Evolutionary conservation across 768 basidiomycete species (phyloP).

Genomic region (Terana coerulea): DNA sequence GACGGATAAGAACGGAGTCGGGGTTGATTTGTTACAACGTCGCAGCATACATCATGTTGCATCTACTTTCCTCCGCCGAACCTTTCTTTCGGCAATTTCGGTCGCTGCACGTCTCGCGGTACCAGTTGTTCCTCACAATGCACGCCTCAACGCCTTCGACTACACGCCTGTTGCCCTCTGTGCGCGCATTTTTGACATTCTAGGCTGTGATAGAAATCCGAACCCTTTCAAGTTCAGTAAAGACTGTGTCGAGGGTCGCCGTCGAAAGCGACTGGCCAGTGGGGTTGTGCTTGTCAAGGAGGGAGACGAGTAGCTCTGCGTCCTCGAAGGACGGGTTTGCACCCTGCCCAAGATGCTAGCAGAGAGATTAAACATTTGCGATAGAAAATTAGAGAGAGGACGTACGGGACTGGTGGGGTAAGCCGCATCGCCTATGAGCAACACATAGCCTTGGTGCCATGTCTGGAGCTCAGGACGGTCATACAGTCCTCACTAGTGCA

Average conservation of each 20-base stretch:
- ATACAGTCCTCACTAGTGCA: slow-evolving; percentile 38
- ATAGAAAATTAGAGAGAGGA: not conserved
- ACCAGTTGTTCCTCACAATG: slow-evolving; percentile 24
- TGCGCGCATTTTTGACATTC: slow-evolving; percentile 32
- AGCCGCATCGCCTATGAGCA: slow-evolving; percentile 42
- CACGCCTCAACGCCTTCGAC: slow-evolving; percentile 29
- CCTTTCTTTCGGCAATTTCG: no score
- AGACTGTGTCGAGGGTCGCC: slow-evolving; percentile 27
- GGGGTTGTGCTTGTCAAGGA: slow-evolving; percentile 31
- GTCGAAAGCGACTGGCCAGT: slow-evolving; percentile 15
- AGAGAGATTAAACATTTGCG: not conserved
- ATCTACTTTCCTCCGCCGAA: no score
- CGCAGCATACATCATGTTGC: no score
- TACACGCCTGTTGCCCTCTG: slow-evolving; percentile 32
- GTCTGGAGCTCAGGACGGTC: slow-evolving; percentile 36
- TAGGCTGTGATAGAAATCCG: slow-evolving; percentile 33
- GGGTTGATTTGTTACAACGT: no score
- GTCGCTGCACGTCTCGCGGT: slow-evolving; percentile 18
- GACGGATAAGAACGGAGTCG: no score
- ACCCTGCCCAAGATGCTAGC: slow-evolving; percentile 42
- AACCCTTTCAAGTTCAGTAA: slow-evolving; percentile 29
- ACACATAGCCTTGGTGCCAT: slow-evolving; percentile 40
- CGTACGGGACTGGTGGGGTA: slow-evolving; percentile 44
- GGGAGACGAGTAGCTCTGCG: slow-evolving; percentile 31
- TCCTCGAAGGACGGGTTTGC: slow-evolving; percentile 45